Conservation (phyloP, 2,329 filamentous ascomycete species). For the Graphiopsis chlorocephala region DNA sequence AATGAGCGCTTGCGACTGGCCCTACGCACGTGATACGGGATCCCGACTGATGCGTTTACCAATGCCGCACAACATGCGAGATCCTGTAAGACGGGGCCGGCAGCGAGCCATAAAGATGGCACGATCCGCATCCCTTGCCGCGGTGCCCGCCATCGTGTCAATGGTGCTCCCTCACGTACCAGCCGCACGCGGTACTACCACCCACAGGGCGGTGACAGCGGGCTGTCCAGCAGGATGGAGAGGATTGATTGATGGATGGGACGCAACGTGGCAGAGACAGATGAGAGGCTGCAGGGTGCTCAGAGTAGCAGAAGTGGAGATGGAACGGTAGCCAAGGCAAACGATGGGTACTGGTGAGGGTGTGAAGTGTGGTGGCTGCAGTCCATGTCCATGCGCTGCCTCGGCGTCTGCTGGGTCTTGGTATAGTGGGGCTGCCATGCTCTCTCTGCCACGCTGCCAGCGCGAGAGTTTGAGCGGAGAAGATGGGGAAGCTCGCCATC, state of each 20-base stretch:
- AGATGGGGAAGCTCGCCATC: constrained; percentile 6
- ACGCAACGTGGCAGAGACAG: constrained; percentile 28
- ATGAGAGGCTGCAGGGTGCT: neutral
- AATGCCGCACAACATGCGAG: constrained; percentile 19
- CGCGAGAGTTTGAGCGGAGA: constrained; percentile 1
- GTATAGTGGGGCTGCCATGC: neutral
- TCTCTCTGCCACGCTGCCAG: neutral
- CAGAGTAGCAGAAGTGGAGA: neutral
- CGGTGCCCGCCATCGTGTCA: constrained; percentile 15
- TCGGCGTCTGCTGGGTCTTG: neutral
- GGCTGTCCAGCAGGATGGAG: constrained; percentile 19
- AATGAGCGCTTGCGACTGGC: neutral
- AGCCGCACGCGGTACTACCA: neutral
- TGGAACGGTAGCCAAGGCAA: neutral
- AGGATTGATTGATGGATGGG: constrained; percentile 18
- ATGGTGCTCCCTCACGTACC: neutral
- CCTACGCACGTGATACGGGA: constrained; percentile 26
- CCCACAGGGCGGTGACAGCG: neutral
- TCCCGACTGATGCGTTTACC: constrained; percentile 4
- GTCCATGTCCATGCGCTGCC: neutral
- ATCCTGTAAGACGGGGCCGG: constrained; percentile 22
- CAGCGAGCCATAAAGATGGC: constrained; percentile 24
- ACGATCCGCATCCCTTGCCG: constrained; percentile 21
- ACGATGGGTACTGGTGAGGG: neutral
- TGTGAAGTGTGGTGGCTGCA: neutral